These are phyloP conservation scores for Phytophthora foliorum DNA, from an alignment of 352 stramenopile genomes.

Conservation along the genomic window DNA sequence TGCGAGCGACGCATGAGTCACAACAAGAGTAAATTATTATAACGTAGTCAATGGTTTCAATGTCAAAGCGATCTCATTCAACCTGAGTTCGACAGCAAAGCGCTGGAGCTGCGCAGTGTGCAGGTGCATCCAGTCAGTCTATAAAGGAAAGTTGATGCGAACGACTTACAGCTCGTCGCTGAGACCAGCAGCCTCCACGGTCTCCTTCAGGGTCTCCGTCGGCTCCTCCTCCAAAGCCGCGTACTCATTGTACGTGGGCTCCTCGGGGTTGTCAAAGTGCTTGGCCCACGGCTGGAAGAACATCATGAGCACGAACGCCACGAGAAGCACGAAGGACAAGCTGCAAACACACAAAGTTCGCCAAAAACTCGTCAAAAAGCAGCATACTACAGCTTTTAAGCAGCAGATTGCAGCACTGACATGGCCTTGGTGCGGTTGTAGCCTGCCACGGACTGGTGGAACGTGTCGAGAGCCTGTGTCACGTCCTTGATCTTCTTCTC, in stretches of 20 bases:
- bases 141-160: constrained; percentile 10
- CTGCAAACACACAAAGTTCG: constrained; percentile 11
- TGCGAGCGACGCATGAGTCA: constrained; percentile 32
- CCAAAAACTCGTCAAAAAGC: neutral
- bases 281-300: constrained; percentile 84
- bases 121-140: constrained; percentile 22
- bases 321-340: constrained; percentile 52
- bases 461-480: constrained; percentile 78
- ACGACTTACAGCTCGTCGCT: constrained; percentile 53
- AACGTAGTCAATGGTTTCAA: constrained; percentile 37
- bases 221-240: constrained; percentile 35
- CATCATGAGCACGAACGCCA: constrained; percentile 71
- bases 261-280: constrained; percentile 38
- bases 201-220: constrained; percentile 31
- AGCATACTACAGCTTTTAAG: neutral
- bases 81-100: constrained; percentile 25
- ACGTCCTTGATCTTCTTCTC: constrained; percentile 81
- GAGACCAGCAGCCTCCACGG: constrained; percentile 13
- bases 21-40: constrained; percentile 37
- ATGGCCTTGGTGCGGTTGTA: constrained; percentile 87
- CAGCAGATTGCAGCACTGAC: constrained; percentile 40
- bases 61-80: constrained; percentile 43
- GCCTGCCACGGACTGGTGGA: constrained; percentile 78
- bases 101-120: constrained; percentile 11
- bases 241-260: constrained; percentile 42